Base-by-base conservation (phyloP, 2,329 filamentous ascomycete species). In the Hypoxylon sp. region DNA sequence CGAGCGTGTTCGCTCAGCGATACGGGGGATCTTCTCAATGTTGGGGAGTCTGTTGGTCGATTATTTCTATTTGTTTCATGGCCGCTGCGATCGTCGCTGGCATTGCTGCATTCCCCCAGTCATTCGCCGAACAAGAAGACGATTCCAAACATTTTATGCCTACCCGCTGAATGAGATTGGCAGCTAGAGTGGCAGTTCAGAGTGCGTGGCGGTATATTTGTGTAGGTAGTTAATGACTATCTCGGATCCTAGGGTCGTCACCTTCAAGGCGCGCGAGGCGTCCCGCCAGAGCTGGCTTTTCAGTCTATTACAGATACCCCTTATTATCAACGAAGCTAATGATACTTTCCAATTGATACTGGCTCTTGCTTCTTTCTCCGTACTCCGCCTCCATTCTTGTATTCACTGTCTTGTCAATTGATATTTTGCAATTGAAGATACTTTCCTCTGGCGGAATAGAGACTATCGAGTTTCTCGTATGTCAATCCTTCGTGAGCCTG, bases 1-100 rank as follows among this genome's bases (percentile, higher is more conserved):
- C 91, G 4, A 92, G 89, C 70, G 90, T 93, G 28, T 94, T 94
- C 71, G 91, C 91, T 6, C 84, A 92, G 78, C 84, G 88, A 20
- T 94, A 94, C 71, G 91, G 91, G 9, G 91, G 91, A 33, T 93
- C 90, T 0, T 92, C 90, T 0, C 89, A 91, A 73, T 93, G 91
- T 82, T 93, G 92, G 91, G 91, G 91, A 7, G 82, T 93, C 12
- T 86, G 93, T 55, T 95, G 91, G 92, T 90, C 87, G 51, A 80
- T 94, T 53, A 85, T 95, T 55, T 91, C 90, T 0, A 73, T 93
- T 22, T 67, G 84, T 0, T 89, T 95, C 75, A 93, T 94, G 89
- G 85, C 88, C 4, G 82, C 82, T 12, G 91, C 88, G 1, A 93
- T 95, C 67, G 78, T 94, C n/a, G 90, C 89, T 3, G 91, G 90